Conservation (phyloP, 139 green algal species). For the Chloropicon primus region DNA sequence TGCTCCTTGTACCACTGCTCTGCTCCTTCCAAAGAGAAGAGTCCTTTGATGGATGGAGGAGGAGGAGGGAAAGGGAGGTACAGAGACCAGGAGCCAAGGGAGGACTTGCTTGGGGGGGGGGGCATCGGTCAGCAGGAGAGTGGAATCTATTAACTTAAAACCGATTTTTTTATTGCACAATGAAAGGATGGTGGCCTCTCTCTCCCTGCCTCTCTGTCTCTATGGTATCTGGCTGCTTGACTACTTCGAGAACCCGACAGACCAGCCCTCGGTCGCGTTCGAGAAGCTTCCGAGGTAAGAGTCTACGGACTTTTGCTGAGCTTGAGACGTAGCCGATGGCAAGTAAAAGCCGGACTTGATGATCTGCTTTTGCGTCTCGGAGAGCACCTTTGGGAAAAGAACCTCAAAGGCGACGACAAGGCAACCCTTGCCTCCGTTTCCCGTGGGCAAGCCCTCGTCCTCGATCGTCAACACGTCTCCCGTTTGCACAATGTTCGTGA, state of each 20-base stretch:
- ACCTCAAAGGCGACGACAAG: conserved; percentile 33
- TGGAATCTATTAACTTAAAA: no score
- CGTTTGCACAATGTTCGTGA: conserved; percentile 42
- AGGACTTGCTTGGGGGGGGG: no score
- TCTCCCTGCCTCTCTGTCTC: background rate
- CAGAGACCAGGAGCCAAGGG: no score
- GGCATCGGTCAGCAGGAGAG: no score
- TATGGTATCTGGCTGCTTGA: background rate
- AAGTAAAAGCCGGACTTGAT: background rate
- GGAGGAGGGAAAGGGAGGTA: no score
- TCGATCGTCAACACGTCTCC: conserved; percentile 33
- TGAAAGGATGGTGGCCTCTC: no score
- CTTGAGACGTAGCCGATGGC: background rate
- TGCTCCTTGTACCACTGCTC: no score
- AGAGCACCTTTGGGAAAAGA: conserved; percentile 43
- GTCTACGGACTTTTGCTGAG: background rate
- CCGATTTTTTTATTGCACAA: no score
- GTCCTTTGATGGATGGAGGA: no score
- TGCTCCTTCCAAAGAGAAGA: no score
- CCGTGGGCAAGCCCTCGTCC: conserved; percentile 22
- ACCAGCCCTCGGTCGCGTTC: background rate
- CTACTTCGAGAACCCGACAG: background rate
- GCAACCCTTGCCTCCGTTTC: conserved; percentile 10
- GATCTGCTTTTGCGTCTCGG: conserved; percentile 36
- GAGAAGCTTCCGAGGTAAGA: background rate